phyloP scores from a whole-genome alignment of 2,329 filamentous ascomycete genomes.

The Gnomoniopsis sp. region DNA sequence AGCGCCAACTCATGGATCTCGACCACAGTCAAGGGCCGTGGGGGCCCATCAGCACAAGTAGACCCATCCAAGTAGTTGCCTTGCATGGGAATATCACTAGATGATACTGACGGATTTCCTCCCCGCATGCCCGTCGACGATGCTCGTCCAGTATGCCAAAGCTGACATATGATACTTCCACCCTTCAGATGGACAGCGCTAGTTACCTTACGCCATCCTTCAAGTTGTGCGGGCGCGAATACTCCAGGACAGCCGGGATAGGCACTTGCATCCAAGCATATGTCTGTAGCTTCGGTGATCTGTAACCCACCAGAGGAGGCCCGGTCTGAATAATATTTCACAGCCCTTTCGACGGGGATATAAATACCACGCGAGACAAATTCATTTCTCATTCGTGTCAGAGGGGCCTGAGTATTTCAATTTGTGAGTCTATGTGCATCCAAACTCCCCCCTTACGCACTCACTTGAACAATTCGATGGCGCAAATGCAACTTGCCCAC shows the following conservation, averaged over 20 bases:
- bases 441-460: background rate
- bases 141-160: conserved; percentile 41
- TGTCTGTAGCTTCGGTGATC: conserved; percentile 29
- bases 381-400: conserved; percentile 29
- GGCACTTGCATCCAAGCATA: conserved; percentile 25
- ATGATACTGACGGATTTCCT: conserved; percentile 10
- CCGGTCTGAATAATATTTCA: conserved; percentile 30
- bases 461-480: conserved; percentile 35
- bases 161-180: conserved; percentile 54
- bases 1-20: conserved; percentile 62
- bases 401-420: conserved; percentile 21
- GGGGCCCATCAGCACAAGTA: conserved; percentile 31
- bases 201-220: conserved; percentile 45
- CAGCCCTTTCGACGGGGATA: conserved; percentile 27
- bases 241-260: conserved; percentile 29
- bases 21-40: conserved; percentile 58
- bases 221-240: conserved; percentile 27
- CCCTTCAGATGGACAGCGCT: conserved; percentile 58
- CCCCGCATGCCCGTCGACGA: conserved; percentile 17
- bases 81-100: conserved; percentile 18
- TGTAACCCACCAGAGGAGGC: conserved; percentile 30
- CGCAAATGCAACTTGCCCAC: conserved; percentile 30
- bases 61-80: conserved; percentile 19
- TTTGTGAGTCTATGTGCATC: background rate
- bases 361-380: conserved; percentile 30